Percentiles rank a stretch among this genome's conserved stretches.
These are phyloP conservation scores for Aspergillus tubingensis DNA, from an alignment of 2,329 filamentous ascomycete genomes.

Conservation along the genomic window DNA sequence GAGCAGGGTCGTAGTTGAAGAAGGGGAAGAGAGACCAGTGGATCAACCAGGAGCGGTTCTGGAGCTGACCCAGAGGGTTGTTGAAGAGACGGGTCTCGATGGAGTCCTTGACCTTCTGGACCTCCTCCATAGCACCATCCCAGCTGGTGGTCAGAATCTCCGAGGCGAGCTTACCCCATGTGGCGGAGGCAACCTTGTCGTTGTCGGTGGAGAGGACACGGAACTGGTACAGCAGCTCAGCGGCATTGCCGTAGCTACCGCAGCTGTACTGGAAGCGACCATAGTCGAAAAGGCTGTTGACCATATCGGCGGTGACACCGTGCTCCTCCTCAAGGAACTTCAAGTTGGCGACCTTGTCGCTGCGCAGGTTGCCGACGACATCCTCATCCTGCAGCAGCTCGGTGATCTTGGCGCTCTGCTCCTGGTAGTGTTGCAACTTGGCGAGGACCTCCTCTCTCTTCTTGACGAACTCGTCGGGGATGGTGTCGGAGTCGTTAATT, in stretches of 20 bases:
- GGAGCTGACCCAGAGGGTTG: slow-evolving; percentile 92
- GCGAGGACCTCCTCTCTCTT: slow-evolving; percentile 87
- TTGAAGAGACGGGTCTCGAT: slow-evolving; percentile 96
- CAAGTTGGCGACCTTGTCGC: slow-evolving; percentile 98
- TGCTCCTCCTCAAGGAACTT: slow-evolving; percentile 97
- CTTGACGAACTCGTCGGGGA: slow-evolving; percentile 81
- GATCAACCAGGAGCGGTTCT: slow-evolving; percentile 94
- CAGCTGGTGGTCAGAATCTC: slow-evolving; percentile 95
- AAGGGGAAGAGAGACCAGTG: slow-evolving; percentile 99
- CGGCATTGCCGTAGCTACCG: slow-evolving; percentile 85
- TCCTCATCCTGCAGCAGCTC: slow-evolving; percentile 84
- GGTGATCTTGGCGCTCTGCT: slow-evolving; percentile 85
- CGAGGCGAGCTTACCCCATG: slow-evolving; percentile 95
- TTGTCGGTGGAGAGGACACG: slow-evolving; percentile 97
- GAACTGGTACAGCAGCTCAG: slow-evolving; percentile 95
- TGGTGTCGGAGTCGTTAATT: slow-evolving; percentile 74
- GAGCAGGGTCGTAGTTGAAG: slow-evolving; percentile 93
- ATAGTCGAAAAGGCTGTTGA: slow-evolving; percentile 92
- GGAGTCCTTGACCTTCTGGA: slow-evolving; percentile 83
- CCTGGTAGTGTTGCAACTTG: slow-evolving; percentile 78
- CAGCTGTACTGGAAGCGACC: slow-evolving; percentile 98
- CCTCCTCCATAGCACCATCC: slow-evolving; percentile 89
- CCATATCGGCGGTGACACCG: slow-evolving; percentile 91
- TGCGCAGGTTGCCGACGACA: slow-evolving; percentile 85
- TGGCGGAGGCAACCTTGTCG: slow-evolving; percentile 93